Conservation (phyloP, 257 asterid genomes). For the Lantana camara region DNA sequence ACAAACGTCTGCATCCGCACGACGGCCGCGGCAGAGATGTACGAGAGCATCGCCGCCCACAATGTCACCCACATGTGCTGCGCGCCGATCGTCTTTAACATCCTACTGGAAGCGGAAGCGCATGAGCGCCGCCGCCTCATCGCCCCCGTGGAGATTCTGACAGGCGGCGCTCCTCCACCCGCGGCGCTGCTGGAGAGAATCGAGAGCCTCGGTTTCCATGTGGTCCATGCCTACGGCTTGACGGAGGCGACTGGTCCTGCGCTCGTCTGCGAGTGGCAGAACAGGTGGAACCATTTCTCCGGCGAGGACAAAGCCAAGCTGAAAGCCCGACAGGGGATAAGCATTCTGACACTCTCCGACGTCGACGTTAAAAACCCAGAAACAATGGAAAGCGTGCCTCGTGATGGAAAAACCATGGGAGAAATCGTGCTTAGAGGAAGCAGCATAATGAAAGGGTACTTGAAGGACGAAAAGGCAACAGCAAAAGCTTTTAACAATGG, state of each 20-base stretch:
- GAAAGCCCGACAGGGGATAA: constrained; percentile 82
- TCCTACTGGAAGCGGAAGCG: constrained; percentile 60
- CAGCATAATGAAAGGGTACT: constrained; percentile 84
- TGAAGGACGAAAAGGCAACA: constrained; percentile 58
- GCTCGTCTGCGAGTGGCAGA: constrained; percentile 79
- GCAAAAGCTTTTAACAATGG: constrained; percentile 56
- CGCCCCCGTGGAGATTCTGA: constrained; percentile 50
- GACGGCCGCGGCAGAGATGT: constrained; percentile 67
- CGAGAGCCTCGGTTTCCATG: constrained; percentile 69
- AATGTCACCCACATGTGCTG: constrained; percentile 91
- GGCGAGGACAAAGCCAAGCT: constrained; percentile 40
- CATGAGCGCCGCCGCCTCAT: constrained; percentile 46
- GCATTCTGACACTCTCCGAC: constrained; percentile 64
- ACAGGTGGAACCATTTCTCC: constrained; percentile 53
- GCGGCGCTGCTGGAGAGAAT: constrained; percentile 57
- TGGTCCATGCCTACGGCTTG: constrained; percentile 81
- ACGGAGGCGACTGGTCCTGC: constrained; percentile 97
- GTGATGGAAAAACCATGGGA: constrained; percentile 68
- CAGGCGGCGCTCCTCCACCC: constrained; percentile 94
- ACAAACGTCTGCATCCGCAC: constrained; percentile 82
- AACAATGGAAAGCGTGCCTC: constrained; percentile 64
- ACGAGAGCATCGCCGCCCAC: constrained; percentile 48
- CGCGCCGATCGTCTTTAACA: constrained; percentile 74
- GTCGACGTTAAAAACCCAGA: constrained; percentile 63
- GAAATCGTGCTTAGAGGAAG: constrained; percentile 81